These are phyloP conservation scores for Lepiota brunneoincarnata DNA, from an alignment of 768 basidiomycete genomes.

Conservation along the genomic window DNA sequence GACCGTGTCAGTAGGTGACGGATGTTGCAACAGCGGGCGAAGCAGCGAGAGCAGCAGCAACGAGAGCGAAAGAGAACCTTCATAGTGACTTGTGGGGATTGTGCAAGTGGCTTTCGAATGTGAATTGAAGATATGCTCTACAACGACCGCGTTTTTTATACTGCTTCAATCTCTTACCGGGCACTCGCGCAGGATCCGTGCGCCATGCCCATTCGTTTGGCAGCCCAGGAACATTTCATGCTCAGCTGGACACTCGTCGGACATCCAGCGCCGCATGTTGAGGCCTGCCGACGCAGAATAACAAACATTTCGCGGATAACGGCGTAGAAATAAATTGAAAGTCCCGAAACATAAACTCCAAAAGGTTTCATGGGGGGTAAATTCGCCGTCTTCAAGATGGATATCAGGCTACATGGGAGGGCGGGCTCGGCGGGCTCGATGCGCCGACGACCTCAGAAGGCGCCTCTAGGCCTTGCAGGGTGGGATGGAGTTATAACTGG, in stretches of 20 bases:
- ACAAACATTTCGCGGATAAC: background rate
- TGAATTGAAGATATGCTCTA: background rate
- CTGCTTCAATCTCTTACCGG: background rate
- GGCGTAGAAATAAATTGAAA: background rate
- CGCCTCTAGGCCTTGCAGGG: too few relatives aligned
- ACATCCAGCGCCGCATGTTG: background rate
- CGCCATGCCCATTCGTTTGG: background rate
- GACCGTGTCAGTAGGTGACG: slow-evolving; percentile 38
- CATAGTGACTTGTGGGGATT: slow-evolving; percentile 22
- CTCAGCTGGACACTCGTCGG: slow-evolving; percentile 1
- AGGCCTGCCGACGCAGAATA: background rate
- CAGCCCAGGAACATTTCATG: background rate
- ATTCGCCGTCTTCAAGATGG: background rate
- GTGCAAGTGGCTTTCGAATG: background rate
- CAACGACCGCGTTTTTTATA: background rate
- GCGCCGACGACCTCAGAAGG: background rate
- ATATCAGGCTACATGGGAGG: background rate
- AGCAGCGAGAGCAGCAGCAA: slow-evolving; percentile 21
- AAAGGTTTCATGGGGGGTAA: background rate
- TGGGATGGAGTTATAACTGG: background rate
- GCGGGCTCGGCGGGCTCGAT: background rate
- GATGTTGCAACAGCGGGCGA: slow-evolving; percentile 23
- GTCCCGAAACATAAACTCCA: background rate
- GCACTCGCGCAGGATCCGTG: background rate
- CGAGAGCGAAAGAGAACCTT: slow-evolving; percentile 26